A percentile compares a stretch with the other conserved stretches of the same genome.
phyloP scores from a whole-genome alignment of 202 grass and related monocot species.

The Setaria viridis region DNA sequence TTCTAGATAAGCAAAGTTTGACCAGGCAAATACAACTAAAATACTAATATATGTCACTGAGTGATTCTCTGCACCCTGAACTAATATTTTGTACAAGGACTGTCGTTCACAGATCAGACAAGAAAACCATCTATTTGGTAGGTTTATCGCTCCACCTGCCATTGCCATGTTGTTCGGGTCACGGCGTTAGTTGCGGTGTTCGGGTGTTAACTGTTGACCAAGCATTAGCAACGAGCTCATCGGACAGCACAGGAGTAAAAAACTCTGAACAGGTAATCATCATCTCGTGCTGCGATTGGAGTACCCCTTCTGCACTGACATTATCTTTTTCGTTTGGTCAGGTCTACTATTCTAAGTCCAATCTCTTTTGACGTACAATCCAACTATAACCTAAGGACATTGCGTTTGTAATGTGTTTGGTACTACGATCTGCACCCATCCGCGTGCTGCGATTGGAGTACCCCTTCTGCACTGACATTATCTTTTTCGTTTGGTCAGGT shows the following conservation, averaged over 20 bases:
- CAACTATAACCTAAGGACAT: background rate
- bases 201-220: slow-evolving; percentile 45
- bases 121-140: slow-evolving; percentile 37
- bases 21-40: background rate
- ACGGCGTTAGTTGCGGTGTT: background rate
- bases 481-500: background rate
- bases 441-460: background rate
- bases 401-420: background rate
- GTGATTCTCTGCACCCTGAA: slow-evolving; percentile 36
- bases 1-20: background rate
- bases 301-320: background rate
- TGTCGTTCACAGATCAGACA: background rate
- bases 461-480: background rate
- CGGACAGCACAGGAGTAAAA: slow-evolving; percentile 7
- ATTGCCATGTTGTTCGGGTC: background rate
- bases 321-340: background rate
- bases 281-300: slow-evolving; percentile 9
- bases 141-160: slow-evolving; percentile 10
- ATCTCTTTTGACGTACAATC: background rate
- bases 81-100: background rate
- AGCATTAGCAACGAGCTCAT: slow-evolving; percentile 17
- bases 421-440: background rate
- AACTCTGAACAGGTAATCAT: background rate
- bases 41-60: background rate
- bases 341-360: background rate